Evolutionary conservation across 2,329 filamentous ascomycete species (phyloP), one percentile per base, ranked within the genome.

Genomic region (Cyclaneusma minus): DNA sequence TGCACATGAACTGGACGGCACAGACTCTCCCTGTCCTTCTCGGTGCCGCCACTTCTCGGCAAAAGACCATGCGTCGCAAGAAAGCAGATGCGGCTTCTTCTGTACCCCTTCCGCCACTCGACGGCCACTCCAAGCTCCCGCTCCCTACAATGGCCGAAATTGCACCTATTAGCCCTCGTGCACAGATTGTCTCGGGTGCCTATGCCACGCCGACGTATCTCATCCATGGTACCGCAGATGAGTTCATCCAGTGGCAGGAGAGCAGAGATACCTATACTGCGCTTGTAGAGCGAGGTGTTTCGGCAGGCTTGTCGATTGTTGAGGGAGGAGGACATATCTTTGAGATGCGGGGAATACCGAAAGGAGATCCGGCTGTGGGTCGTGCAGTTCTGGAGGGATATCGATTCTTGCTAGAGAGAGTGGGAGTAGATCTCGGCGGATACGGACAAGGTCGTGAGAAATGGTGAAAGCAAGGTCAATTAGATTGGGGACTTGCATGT

Each of bases 1-100:
- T 60, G 1, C 46, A 57, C 30, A 57, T 58, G 42, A 56, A 58
- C 34, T 56, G 51, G 53, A 39, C 45, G 13, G 54, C 40, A 0
- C 48, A 50, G 21, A 44, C 42, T 0, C 35, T 61, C 0, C 52
- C 44, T 1, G 35, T 57, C 1, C 31, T 59, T 2, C 27, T 54
- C n/a, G 24, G 37, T 10, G 50, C n/a, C n/a, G n/a, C n/a, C n/a
- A n/a, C n/a, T 47, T 2, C 26, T 49, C 7, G 32, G 31, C 2
- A 38, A 24, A 21, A 32, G 4, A 28, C n/a, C 15, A n/a, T 3
- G n/a, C 3, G 18, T 28, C 4, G 8, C 22, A 1, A 9, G 11
- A 7, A 24, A 36, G 16, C 36, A 27, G 31, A 30, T 32, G 18
- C 14, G 8, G 7, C 23, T 35, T 7, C 22, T 25, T 4, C 32